Percentiles rank a stretch among this genome's conserved stretches.
These are phyloP conservation scores for Rhizopus microsporus DNA, from an alignment of 371 early-diverging fungal genomes.

Conservation along the genomic window DNA sequence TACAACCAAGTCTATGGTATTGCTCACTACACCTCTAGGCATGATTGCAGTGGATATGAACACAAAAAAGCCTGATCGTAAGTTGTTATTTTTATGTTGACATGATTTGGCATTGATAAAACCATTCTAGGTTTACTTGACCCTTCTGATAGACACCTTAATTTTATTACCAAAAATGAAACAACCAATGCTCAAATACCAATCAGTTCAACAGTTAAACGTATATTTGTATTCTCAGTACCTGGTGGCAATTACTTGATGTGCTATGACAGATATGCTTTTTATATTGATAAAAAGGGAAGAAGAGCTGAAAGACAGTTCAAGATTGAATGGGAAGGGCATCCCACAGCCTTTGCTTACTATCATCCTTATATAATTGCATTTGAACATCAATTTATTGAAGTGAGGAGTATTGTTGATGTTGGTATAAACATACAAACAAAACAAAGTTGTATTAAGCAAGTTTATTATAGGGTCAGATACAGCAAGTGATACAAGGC, in stretches of 20 bases:
- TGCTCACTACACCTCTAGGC: constrained; percentile 37
- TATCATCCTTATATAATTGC: constrained; percentile 40
- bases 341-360: constrained; percentile 35
- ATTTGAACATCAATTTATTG: constrained; percentile 38
- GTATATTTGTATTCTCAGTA: constrained; percentile 33
- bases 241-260: constrained; percentile 35
- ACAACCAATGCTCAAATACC: constrained; percentile 24
- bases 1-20: constrained; percentile 30
- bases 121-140: constrained; percentile 30
- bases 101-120: neutral
- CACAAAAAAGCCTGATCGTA: constrained; percentile 31
- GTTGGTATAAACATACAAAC: constrained; percentile 10
- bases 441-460: neutral
- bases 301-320: constrained; percentile 29
- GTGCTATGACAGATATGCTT: constrained; percentile 46
- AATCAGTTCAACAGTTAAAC: constrained; percentile 25
- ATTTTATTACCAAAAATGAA: constrained; percentile 36
- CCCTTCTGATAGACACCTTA: constrained; percentile 32
- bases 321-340: constrained; percentile 42
- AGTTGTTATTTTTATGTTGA: neutral
- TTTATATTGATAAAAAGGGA: constrained; percentile 47
- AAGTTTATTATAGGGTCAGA: constrained; percentile 44
- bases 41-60: constrained; percentile 41
- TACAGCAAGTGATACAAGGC: constrained; percentile 69
- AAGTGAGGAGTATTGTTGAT: constrained; percentile 27